A percentile compares a stretch with the other conserved stretches of the same genome.
phyloP scores from a whole-genome alignment of 768 basidiomycete species.

The Leccinum subtestaceum region DNA sequence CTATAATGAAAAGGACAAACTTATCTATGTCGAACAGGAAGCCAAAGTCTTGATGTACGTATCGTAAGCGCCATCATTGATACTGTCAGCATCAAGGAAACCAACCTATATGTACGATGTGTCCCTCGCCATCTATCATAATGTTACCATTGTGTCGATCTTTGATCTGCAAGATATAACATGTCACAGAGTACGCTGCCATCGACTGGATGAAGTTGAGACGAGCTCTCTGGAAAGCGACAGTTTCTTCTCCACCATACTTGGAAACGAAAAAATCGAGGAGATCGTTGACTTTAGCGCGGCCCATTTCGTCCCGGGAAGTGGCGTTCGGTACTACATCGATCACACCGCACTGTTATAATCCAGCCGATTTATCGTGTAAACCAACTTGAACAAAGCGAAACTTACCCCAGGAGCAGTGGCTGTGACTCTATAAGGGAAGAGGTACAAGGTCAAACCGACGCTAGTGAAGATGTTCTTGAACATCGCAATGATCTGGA shows the following conservation, averaged over 20 bases:
- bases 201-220: conserved; percentile 98
- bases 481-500: conserved; percentile 99
- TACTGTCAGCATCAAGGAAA: conserved; percentile 1
- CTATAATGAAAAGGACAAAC: conserved; percentile 36
- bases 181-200: conserved; percentile 98
- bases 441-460: conserved; percentile 88
- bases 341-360: conserved; percentile 89
- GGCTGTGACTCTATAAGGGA: conserved; percentile 95
- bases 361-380: neutral
- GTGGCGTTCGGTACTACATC: conserved; percentile 98
- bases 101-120: conserved; percentile 93
- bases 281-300: conserved; percentile 96
- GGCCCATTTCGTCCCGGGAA: conserved; percentile 98
- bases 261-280: conserved; percentile 91
- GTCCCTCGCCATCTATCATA: conserved; percentile 98
- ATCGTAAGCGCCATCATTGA: conserved; percentile 7
- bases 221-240: conserved; percentile 88
- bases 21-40: conserved; percentile 98
- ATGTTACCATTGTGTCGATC: conserved; percentile 99
- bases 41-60: conserved; percentile 70
- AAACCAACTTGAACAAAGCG: neutral
- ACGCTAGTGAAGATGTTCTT: conserved; percentile 93
- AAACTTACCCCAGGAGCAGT: conserved; percentile 84
- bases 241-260: conserved; percentile 87
- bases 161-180: conserved; percentile 98